Evolutionary conservation across 345 rosid genomes (phyloP).

Genomic region (Pistacia atlantica): DNA sequence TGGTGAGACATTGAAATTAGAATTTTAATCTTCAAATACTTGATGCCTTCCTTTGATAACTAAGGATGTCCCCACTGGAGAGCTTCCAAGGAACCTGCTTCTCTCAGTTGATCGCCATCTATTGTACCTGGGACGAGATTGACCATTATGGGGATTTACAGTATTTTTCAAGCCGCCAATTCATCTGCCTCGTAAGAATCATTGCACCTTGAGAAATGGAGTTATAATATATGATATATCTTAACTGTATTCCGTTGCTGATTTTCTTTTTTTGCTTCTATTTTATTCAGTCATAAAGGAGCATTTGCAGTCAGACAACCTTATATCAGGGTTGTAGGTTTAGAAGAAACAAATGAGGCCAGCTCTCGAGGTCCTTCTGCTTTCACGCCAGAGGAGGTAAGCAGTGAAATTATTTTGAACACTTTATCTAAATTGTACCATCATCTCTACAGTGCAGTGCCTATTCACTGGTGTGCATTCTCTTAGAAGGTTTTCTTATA

Average conservation of each 20-base stretch:
- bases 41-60: conserved; percentile 19
- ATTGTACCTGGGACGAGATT: conserved; percentile 93
- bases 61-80: conserved; percentile 98
- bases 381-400: conserved; percentile 84
- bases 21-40: neutral
- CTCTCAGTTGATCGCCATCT: conserved; percentile 89
- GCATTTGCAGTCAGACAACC: conserved; percentile 96
- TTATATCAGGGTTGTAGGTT: conserved; percentile 86
- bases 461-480: neutral
- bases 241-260: neutral
- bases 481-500: neutral
- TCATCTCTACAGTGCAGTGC: neutral
- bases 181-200: conserved; percentile 65
- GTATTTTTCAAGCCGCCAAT: conserved; percentile 85
- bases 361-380: conserved; percentile 73
- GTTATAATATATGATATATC: neutral
- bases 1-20: conserved; percentile 5
- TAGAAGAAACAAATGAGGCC: conserved; percentile 82
- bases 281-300: conserved; percentile 70
- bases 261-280: conserved; percentile 5
- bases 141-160: conserved; percentile 91
- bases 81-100: conserved; percentile 98
- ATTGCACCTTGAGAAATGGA: neutral
- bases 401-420: conserved; percentile 10
- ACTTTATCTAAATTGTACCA: neutral